Conservation (phyloP, 2,329 filamentous ascomycete genomes). For the Aureobasidium namibiae region DNA sequence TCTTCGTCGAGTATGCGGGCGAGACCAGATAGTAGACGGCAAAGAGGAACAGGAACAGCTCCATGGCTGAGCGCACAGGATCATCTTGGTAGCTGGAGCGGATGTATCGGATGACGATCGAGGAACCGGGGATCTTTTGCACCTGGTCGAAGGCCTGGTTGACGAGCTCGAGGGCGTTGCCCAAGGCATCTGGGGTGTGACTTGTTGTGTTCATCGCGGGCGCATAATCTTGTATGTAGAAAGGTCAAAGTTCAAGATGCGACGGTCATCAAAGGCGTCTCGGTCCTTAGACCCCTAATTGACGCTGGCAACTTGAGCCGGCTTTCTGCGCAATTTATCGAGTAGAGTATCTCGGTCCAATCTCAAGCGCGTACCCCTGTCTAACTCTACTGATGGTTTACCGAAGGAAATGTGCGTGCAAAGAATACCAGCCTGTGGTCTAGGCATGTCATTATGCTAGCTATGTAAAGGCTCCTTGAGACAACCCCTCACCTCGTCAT, state of each 20-base stretch:
- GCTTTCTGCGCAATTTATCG: background rate
- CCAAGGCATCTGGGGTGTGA: conserved; percentile 10
- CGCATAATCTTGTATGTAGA: background rate
- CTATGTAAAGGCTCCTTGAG: background rate
- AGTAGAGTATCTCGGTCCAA: background rate
- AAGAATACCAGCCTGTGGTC: background rate
- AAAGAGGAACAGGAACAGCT: conserved; percentile 89
- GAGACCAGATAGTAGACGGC: conserved; percentile 88
- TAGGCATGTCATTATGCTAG: background rate
- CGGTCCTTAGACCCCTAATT: background rate
- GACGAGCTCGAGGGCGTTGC: conserved; percentile 14
- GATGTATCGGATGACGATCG: conserved; percentile 90
- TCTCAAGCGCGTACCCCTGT: background rate
- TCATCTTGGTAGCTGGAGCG: conserved; percentile 97
- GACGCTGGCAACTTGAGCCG: background rate
- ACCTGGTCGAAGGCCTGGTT: conserved; percentile 45
- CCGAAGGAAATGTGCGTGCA: background rate
- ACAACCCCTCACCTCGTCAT: background rate
- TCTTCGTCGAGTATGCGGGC: conserved; percentile 85
- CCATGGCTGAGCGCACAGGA: conserved; percentile 84
- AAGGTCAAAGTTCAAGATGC: background rate
- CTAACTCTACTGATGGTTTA: background rate
- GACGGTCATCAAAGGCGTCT: background rate
- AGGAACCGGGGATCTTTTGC: conserved; percentile 86
- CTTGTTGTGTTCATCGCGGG: conserved; percentile 11